Evolutionary conservation across 345 rosid genomes (phyloP), one percentile per base, ranked within the genome.

Genomic region (Camelina hispida): DNA sequence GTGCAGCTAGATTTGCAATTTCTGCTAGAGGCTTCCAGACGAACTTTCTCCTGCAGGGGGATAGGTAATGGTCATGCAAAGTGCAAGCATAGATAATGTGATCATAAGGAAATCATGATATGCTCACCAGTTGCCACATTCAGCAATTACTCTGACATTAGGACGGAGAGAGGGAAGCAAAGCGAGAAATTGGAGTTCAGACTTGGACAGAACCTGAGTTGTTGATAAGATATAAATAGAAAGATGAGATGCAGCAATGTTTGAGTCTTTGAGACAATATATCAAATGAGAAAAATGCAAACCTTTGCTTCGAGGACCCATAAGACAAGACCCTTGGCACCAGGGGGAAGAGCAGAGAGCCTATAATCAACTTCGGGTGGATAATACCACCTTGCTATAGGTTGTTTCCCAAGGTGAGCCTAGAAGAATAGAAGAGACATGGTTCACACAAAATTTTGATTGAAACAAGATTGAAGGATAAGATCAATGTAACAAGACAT

Each of bases 241-340:
- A 25, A 64, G 22, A 66, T 52, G 5, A 71, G 71, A 71, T 15
- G 16, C 15, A 60, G 28, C 63, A 5, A 58, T 50, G 13, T 43
- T 32, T 22, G 20, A 34, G 42, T 54, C 22, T 42, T 32, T 28
- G 20, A 34, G 42, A 60, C 22, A 28, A 0, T 28, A 20, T 10
- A 62, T 25, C 10, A 47, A 32, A 73, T 10, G 74, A 59, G 53
- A 62, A 2, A 48, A 20, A 30, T 20, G 6, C 42, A 25, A 52
- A 87, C 96, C 98, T 91, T 89, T 79, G 98, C 98, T 85, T 94
- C 98, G 51, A 89, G 79, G 50, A 91, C 62, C 97, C 98, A 94
- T 50, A 94, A 87, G 0, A 94, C 82, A 22, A 94, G 96, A 63
- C 98, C 96, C 81, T 88, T 91, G 18, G 96, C 98, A 71, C 72